Evolutionary conservation across 2,329 filamentous ascomycete species (phyloP), one percentile per base, ranked within the genome.

Genomic region (Aspergillus hortae): DNA sequence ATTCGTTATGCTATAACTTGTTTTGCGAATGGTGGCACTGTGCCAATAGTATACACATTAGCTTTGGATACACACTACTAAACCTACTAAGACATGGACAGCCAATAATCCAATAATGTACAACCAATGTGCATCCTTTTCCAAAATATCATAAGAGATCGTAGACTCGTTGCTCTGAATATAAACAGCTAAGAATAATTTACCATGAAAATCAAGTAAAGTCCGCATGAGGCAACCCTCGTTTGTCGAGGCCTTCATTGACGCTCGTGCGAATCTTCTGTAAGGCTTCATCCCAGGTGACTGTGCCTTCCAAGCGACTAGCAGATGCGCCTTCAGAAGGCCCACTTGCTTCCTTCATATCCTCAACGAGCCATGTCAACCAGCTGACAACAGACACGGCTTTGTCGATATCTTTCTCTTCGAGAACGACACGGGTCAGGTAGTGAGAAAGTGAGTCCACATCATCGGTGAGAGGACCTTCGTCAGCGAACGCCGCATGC

Each of bases 391-490:
- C 71, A 11, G 81, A 81, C 1, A 83, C 79, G 1, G 83, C 89
- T 70, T 95, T 96, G 4, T 80, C 80, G 72, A 94, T 78, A 66
- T 96, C 86, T 52, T 80, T 77, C 69, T 97, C 94, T 52, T 92
- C 86, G 1, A 74, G 55, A 0, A 96, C 80, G 0, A 97, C 89
- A 23, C 80, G 80, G 4, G 68, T 76, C 27, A 97, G 69, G 68
- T 95, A 97, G 64, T 77, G 81, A 49, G 80, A 82, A 54, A 97
- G 77, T 35, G 92, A 85, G 38, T 79, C 80, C 0, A 92, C 86
- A 69, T 99, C 94, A 52, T 88, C 84, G 0, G 73, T 72, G 69
- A 94, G 91, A 1, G 94, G 94, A 0, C 89, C 90, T 3, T 92
- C 87, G 4, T 77, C 77, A 33, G 70, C 75, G 55, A 92, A 95